These are phyloP conservation scores for Allomyces arbusculus DNA, from an alignment of 192 early-diverging fungal species.

Conservation along the genomic window DNA sequence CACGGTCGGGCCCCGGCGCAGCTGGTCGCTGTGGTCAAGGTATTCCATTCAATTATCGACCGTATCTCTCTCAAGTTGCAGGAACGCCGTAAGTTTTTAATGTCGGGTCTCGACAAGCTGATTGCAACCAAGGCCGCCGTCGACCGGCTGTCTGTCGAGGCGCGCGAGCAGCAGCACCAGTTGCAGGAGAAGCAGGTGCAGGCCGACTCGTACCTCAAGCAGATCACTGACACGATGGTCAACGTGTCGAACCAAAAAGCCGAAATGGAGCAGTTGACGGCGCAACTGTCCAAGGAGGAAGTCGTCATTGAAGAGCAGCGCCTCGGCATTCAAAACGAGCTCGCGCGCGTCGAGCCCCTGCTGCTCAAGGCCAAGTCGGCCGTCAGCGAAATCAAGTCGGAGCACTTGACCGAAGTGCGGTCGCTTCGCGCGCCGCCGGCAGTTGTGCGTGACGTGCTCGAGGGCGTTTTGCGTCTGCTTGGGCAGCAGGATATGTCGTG, in stretches of 20 bases:
- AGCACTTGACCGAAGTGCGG: slow-evolving; percentile 33
- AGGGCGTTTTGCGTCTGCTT: slow-evolving; percentile 36
- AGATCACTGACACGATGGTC: slow-evolving; percentile 42
- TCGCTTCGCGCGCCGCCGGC: slow-evolving; percentile 39
- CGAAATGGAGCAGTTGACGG: slow-evolving; percentile 30
- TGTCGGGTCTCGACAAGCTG: slow-evolving; percentile 27
- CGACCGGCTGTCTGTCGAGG: slow-evolving; percentile 27
- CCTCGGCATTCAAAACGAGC: slow-evolving; percentile 27
- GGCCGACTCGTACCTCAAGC: slow-evolving; percentile 30
- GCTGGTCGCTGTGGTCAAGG: neutral
- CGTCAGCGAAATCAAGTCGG: slow-evolving; percentile 35
- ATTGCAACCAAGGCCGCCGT: slow-evolving; percentile 31
- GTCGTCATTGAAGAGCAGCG: slow-evolving; percentile 20
- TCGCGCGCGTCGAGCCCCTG: slow-evolving; percentile 34
- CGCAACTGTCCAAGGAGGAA: slow-evolving; percentile 29
- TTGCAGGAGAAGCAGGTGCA: slow-evolving; percentile 30
- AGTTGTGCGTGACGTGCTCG: slow-evolving; percentile 38
- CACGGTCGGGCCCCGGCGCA: neutral
- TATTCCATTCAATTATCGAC: no score
- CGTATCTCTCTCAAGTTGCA: neutral
- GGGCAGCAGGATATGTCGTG: slow-evolving; percentile 42
- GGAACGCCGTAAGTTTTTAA: slow-evolving; percentile 1
- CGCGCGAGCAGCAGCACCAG: slow-evolving; percentile 19
- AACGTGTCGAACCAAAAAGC: slow-evolving; percentile 35
- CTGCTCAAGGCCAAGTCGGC: slow-evolving; percentile 24